phyloP scores from a whole-genome alignment of 371 early-diverging fungal genomes.

The Chytridium lagenaria region DNA sequence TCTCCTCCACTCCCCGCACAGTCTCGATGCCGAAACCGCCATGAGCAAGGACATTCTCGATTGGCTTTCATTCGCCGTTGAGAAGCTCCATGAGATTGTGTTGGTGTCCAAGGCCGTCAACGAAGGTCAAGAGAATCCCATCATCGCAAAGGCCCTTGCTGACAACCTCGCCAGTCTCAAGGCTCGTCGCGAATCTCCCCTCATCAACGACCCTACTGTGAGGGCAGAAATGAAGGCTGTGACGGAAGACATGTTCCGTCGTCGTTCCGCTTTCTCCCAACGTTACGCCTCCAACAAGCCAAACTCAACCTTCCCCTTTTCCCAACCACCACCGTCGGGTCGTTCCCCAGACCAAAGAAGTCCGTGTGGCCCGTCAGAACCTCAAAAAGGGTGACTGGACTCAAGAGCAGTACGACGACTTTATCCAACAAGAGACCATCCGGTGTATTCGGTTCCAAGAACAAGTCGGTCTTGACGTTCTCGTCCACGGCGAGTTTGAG shows the following conservation, averaged over 20 bases:
- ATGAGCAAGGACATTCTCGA: conserved; percentile 77
- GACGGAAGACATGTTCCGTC: conserved; percentile 73
- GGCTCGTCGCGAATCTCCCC: conserved; percentile 75
- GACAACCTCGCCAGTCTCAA: conserved; percentile 65
- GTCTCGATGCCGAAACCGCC: conserved; percentile 80
- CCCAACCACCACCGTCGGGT: conserved; percentile 97
- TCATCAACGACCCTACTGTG: conserved; percentile 83
- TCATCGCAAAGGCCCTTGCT: conserved; percentile 67
- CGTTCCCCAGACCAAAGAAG: conserved; percentile 98
- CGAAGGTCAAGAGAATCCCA: conserved; percentile 66
- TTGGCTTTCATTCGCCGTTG: conserved; percentile 94
- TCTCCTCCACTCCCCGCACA: conserved; percentile 90
- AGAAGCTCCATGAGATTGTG: conserved; percentile 87
- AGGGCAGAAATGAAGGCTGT: conserved; percentile 76
- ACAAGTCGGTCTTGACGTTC: conserved; percentile 84
- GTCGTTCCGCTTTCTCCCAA: conserved; percentile 73
- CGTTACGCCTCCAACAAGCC: conserved; percentile 80
- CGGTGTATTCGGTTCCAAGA: conserved; percentile 88
- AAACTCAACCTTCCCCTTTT: conserved; percentile 86
- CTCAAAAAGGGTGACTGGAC: conserved; percentile 83
- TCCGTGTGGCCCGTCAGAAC: conserved; percentile 89
- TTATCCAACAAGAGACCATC: conserved; percentile 86
- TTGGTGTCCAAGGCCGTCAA: conserved; percentile 74
- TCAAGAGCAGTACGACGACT: conserved; percentile 75
- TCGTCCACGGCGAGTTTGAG: conserved; percentile 97